Evolutionary conservation across 1,284 basidiomycete species (phyloP).

Genomic region (Rhodotorula sp.): DNA sequence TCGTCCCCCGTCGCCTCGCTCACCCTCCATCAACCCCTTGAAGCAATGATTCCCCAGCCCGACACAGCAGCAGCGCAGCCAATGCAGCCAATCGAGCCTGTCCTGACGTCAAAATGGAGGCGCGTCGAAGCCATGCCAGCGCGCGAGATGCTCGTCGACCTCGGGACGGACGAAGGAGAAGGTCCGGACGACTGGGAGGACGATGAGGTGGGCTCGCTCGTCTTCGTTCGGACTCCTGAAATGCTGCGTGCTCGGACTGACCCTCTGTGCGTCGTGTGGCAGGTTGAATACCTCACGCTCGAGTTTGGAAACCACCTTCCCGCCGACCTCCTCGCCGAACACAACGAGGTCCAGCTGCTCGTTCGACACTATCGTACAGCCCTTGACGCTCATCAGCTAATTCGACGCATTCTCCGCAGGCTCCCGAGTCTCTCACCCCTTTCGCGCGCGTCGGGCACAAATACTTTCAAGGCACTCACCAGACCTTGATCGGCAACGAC

Average conservation of each 20-base stretch:
- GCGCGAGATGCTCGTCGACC: not conserved
- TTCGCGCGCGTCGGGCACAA: slow-evolving; percentile 19
- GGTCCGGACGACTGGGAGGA: slow-evolving; percentile 32
- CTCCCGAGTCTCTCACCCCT: slow-evolving; percentile 15
- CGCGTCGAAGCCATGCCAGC: slow-evolving; percentile 2
- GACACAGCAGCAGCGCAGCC: not conserved
- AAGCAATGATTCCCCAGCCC: not conserved
- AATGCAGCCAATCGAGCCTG: not conserved
- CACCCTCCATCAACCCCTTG: not conserved
- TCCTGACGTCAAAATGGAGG: slow-evolving; percentile 3
- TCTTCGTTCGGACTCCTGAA: too few species aligned
- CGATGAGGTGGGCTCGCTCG: slow-evolving; percentile 21
- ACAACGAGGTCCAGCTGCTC: slow-evolving; percentile 26
- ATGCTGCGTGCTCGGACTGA: not conserved
- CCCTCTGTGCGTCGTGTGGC: not conserved
- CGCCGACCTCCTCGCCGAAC: not conserved
- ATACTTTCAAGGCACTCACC: slow-evolving; percentile 29
- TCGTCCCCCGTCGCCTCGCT: not conserved
- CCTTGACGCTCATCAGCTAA: not conserved
- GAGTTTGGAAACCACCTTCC: slow-evolving; percentile 25
- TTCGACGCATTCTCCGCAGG: not conserved
- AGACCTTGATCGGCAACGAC: slow-evolving; percentile 31
- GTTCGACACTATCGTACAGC: not conserved
- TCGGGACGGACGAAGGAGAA: not conserved
- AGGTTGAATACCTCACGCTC: slow-evolving; percentile 37